Evolutionary conservation across 2,329 filamentous ascomycete genomes (phyloP).

Genomic region (Neofusicoccum kwambonambiense): DNA sequence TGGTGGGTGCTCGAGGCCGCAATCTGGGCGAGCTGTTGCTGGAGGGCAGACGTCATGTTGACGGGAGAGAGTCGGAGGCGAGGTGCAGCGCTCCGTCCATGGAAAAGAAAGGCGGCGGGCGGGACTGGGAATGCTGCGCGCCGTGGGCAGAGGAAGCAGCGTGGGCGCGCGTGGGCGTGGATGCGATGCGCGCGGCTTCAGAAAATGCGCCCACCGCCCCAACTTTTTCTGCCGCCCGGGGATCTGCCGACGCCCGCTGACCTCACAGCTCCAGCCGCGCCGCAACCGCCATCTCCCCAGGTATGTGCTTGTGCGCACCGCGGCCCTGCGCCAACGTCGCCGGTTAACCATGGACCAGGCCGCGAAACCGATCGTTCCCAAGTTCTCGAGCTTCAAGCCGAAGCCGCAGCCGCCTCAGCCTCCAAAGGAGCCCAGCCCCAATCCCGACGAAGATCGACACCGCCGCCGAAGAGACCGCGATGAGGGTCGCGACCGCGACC

Average conservation of each 20-base stretch:
- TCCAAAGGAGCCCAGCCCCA: conserved; percentile 1
- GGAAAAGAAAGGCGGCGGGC: conserved; percentile 22
- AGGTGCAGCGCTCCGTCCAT: conserved; percentile 25
- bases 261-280: neutral
- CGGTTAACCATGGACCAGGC: conserved; percentile 18
- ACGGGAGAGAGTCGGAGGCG: neutral
- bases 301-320: neutral
- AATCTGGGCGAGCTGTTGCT: conserved; percentile 91
- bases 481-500: neutral
- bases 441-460: neutral
- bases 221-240: conserved; percentile 16
- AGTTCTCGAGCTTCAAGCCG: conserved; percentile 72
- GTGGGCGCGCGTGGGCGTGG: neutral
- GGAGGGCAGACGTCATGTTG: conserved; percentile 79
- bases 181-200: conserved; percentile 6
- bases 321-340: neutral
- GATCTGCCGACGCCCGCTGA: conserved; percentile 12
- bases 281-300: neutral
- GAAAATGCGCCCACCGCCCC: conserved; percentile 12
- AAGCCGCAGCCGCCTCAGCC: conserved; percentile 25
- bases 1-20: conserved; percentile 86
- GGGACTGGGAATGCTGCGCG: neutral
- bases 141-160: neutral
- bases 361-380: conserved; percentile 53
- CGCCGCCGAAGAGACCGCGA: neutral